A percentile compares a stretch with the other conserved stretches of the same genome.
Conservation (phyloP, 75 land plant species). For the Cupressus sempervirens region DNA sequence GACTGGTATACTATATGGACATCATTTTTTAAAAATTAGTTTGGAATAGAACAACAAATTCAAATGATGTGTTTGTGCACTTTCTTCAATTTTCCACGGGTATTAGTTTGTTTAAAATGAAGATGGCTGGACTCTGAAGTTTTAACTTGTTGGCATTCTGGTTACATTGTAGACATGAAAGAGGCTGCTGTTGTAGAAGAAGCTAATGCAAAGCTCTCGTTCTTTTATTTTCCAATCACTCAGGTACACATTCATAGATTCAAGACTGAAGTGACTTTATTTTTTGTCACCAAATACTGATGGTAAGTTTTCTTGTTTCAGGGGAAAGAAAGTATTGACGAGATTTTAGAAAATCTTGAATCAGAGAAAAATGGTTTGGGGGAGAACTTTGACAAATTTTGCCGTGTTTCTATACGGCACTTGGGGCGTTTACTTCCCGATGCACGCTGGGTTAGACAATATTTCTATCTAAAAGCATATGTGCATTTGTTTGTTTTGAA, state of each 20-base stretch:
- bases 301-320: slow-evolving; percentile 10
- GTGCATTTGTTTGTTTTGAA: no score
- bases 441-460: slow-evolving; percentile 63
- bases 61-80: background rate
- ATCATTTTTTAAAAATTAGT: background rate
- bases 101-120: background rate
- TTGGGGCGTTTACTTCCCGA: slow-evolving; percentile 73
- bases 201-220: slow-evolving; percentile 66
- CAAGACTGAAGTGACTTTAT: background rate
- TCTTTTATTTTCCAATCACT: slow-evolving; percentile 59
- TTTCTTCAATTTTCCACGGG: background rate
- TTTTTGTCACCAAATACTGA: slow-evolving; percentile 8
- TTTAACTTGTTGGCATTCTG: background rate
- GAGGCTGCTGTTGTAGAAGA: background rate
- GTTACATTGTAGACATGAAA: slow-evolving; percentile 15
- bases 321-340: slow-evolving; percentile 63
- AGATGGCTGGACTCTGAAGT: background rate
- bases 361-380: slow-evolving; percentile 17
- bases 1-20: slow-evolving; percentile 3
- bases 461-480: background rate
- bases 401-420: slow-evolving; percentile 57
- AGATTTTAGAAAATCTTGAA: slow-evolving; percentile 37
- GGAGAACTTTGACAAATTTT: slow-evolving; percentile 36
- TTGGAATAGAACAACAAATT: background rate
- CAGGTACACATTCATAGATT: slow-evolving; percentile 28